Base-by-base conservation (phyloP, 306 rosid species). In the Trifolium dubium region DNA sequence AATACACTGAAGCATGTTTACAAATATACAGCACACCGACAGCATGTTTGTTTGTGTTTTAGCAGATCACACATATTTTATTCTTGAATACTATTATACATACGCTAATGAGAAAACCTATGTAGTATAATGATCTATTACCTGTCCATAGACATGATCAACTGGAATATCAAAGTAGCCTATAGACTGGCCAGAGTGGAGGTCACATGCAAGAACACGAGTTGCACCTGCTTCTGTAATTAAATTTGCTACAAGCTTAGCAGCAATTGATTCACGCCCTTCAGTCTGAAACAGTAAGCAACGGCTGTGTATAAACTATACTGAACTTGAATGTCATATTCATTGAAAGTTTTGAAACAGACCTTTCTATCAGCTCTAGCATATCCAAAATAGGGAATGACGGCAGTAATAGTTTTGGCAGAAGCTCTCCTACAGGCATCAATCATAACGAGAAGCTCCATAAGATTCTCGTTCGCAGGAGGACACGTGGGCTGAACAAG, bases 251-350 rank as follows among this genome's bases (percentile, higher is more conserved):
- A 95, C 98, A 79, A 95, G 99, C 83, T 95, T 95, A 77, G 99
- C 99, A 10, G 99, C 98, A 82, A 95, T 95, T n/a, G 99, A 95
- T 85, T 95, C 98, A 73, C 98, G 99, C 58, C 98, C 99, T 86
- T 92, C 98, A 67, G 93, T 88, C 98, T 95, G 92, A 75, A 76
- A 87, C 41, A 69, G 59, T 7, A 49, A 37, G 66, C 34, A 8
- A 44, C 74, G 47, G 81, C 59, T 55, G 34, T 61, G 51, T 40
- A 40, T 35, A 75, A 39, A 74, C 67, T n/a, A 62, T 58, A 73
- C 31, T 49, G 34, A 61, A 75, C 63, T 69, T 46, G 8, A 47
- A 79, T 66, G 61, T 31, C n/a, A 13, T 31, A 19, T n/a, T 29
- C 10, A 64, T 58, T 51, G 41, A 44, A 19, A 41, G 58, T 8